A percentile compares a stretch with the other conserved stretches of the same genome.
phyloP scores from a whole-genome alignment of 306 rosid species.

The Cucurbita ficifolia region DNA sequence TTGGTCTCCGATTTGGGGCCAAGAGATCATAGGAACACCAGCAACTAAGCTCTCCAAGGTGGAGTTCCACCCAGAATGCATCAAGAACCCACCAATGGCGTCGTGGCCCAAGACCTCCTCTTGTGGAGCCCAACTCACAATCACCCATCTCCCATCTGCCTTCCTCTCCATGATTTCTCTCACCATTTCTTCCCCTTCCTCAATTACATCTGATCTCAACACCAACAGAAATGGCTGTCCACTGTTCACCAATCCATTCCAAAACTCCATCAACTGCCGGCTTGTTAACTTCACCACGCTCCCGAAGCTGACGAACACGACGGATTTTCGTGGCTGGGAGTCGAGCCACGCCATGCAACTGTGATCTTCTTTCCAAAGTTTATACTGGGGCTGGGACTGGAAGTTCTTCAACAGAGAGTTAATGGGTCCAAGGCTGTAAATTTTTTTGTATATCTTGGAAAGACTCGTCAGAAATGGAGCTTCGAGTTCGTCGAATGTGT shows the following conservation, averaged over 20 bases:
- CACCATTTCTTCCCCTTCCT: not conserved
- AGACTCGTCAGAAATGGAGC: conserved; percentile 18
- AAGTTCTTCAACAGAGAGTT: conserved; percentile 9
- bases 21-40: conserved; percentile 15
- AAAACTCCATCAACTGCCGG: conserved; percentile 21
- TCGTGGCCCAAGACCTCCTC: conserved; percentile 29
- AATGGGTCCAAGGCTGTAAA: conserved; percentile 38
- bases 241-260: conserved; percentile 44
- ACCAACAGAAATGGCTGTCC: conserved; percentile 35
- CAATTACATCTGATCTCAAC: conserved; percentile 17
- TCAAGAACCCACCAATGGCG: conserved; percentile 37
- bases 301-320: conserved; percentile 42
- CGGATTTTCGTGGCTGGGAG: conserved; percentile 19
- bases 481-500: conserved; percentile 53
- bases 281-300: conserved; percentile 6
- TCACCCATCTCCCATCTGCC: conserved; percentile 16
- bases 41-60: conserved; percentile 16
- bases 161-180: conserved; percentile 1
- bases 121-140: conserved; percentile 45
- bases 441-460: conserved; percentile 9
- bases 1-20: conserved; percentile 18
- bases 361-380: conserved; percentile 15
- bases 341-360: conserved; percentile 42
- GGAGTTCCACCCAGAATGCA: conserved; percentile 33
- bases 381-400: not conserved